A percentile compares a stretch with the other conserved stretches of the same genome.
These are phyloP conservation scores for Populus tremula DNA, from an alignment of 345 rosid species.

Conservation along the genomic window DNA sequence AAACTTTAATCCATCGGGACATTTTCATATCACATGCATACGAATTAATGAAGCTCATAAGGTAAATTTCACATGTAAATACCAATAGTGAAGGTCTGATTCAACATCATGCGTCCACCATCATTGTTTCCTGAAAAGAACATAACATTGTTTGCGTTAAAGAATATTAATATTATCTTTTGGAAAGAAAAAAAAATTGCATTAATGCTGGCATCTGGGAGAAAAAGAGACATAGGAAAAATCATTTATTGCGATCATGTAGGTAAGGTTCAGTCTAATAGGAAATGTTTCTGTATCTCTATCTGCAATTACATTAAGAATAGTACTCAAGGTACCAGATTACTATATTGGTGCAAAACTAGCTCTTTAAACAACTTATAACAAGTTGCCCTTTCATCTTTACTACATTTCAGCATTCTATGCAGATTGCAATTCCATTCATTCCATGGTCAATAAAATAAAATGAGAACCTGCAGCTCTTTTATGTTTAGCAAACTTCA, in stretches of 20 bases:
- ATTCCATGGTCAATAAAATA: too few relatives aligned
- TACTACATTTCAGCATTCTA: background rate
- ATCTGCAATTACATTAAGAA: too few relatives aligned
- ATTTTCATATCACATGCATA: background rate
- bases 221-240: background rate
- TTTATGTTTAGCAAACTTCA: background rate
- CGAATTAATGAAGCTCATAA: slow-evolving; percentile 1
- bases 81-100: slow-evolving; percentile 95
- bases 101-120: slow-evolving; percentile 67
- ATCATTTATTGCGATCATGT: too few relatives aligned
- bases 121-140: slow-evolving; percentile 65
- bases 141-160: background rate
- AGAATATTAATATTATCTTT: background rate
- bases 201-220: background rate
- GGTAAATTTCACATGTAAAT: slow-evolving; percentile 5
- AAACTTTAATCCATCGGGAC: background rate
- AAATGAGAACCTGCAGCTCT: background rate
- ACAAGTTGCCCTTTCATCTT: too few relatives aligned
- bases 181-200: background rate
- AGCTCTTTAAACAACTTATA: too few relatives aligned
- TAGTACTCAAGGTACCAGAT: too few relatives aligned
- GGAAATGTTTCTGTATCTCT: too few relatives aligned
- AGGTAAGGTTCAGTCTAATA: too few relatives aligned
- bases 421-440: too few relatives aligned
- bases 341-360: too few relatives aligned